phyloP scores from a whole-genome alignment of 176 grass and related monocot species.

The Phyllostachys edulis region DNA sequence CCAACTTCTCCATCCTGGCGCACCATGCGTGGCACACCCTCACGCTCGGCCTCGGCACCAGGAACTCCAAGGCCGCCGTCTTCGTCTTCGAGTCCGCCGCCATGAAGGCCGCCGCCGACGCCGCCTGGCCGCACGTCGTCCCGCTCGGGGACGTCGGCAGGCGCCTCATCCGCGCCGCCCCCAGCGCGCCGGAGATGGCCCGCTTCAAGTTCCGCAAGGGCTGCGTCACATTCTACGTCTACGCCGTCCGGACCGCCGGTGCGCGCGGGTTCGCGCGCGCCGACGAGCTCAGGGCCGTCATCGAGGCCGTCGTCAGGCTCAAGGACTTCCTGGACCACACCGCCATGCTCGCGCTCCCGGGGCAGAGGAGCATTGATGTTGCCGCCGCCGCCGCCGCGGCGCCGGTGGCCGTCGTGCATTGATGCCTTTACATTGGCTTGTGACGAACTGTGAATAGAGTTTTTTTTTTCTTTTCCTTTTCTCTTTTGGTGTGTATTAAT shows the following conservation, averaged over 20 bases:
- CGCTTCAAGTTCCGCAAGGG: constrained; percentile 95
- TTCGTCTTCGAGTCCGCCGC: constrained; percentile 88
- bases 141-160: constrained; percentile 79
- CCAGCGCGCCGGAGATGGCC: constrained; percentile 67
- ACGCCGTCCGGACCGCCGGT: constrained; percentile 64
- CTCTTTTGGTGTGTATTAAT: constrained; percentile 36
- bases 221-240: constrained; percentile 94
- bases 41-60: constrained; percentile 85
- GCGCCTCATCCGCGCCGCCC: constrained; percentile 63
- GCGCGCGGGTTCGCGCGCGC: constrained; percentile 69
- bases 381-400: constrained; percentile 9
- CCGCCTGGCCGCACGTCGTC: constrained; percentile 64
- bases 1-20: constrained; percentile 94
- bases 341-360: constrained; percentile 85
- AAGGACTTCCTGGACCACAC: constrained; percentile 94
- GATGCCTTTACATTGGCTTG: neutral
- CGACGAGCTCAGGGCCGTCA: constrained; percentile 68
- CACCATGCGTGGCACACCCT: constrained; percentile 96
- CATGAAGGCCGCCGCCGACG: constrained; percentile 73
- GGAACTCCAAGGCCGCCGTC: constrained; percentile 81
- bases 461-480: neutral
- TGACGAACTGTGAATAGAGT: constrained; percentile 36
- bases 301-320: constrained; percentile 74
- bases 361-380: constrained; percentile 68
- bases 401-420: constrained; percentile 30